Evolutionary conservation across 179 eudicot genomes (phyloP).

Genomic region (Vitellaria paradoxa): DNA sequence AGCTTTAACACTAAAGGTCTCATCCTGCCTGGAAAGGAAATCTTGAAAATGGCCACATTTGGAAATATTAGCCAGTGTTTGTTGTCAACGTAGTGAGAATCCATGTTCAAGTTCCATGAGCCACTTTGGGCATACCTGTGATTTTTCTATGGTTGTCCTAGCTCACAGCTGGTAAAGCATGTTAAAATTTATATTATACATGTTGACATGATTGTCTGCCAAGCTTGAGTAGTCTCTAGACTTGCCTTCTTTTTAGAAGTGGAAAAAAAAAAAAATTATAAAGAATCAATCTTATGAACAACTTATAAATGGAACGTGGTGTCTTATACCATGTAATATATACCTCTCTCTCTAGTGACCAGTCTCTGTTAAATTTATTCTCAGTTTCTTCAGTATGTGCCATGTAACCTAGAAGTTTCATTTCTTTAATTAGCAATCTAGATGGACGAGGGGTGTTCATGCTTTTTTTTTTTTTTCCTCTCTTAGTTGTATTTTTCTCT

Average conservation of each 20-base stretch:
- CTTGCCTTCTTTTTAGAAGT: background rate
- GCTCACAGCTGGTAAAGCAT: constrained; percentile 1
- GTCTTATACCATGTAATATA: background rate
- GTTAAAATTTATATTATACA: background rate
- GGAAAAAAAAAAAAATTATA: background rate
- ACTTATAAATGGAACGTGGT: background rate
- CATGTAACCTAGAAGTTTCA: background rate
- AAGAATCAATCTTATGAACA: too few relatives aligned
- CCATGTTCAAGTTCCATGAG: background rate
- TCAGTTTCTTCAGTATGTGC: background rate
- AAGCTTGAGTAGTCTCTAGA: background rate
- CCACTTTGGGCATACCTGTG: background rate
- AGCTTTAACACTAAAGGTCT: too few relatives aligned
- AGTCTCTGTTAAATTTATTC: background rate
- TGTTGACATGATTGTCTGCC: background rate
- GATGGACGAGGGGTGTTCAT: background rate
- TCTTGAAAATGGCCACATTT: too few relatives aligned
- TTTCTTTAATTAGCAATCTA: background rate
- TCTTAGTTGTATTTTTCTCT: background rate
- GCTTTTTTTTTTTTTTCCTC: background rate
- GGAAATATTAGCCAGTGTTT: background rate
- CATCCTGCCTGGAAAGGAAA: too few relatives aligned
- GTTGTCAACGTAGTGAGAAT: background rate
- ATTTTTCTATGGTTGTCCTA: background rate
- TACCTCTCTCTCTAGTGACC: background rate